Conservation (phyloP, 805 yeast genomes). For the Yamadazyma sp. region DNA sequence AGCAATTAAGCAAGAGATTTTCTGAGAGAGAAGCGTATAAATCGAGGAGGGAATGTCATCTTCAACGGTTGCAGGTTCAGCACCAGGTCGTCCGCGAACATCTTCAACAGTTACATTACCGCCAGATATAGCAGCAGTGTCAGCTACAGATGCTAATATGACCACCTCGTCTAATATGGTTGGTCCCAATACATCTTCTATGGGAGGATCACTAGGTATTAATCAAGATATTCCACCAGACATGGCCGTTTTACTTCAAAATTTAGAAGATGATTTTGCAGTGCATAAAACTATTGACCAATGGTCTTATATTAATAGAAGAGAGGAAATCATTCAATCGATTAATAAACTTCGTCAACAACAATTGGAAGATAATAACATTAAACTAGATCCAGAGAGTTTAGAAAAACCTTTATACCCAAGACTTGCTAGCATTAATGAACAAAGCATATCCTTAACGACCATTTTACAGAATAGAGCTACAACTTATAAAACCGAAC, state of each 20-base stretch:
- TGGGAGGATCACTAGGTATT: constrained; percentile 16
- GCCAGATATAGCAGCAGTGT: constrained; percentile 20
- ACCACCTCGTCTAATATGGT: constrained; percentile 16
- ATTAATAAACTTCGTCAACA: constrained; percentile 35
- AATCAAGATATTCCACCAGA: constrained; percentile 44
- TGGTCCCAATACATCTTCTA: constrained; percentile 5
- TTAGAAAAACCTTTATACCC: constrained; percentile 66
- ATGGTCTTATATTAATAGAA: constrained; percentile 44
- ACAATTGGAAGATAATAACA: constrained; percentile 20
- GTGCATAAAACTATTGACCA: constrained; percentile 41
- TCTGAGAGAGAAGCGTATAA: too few species aligned
- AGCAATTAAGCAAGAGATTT: too few species aligned
- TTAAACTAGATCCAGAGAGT: constrained; percentile 28
- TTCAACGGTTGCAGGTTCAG: constrained; percentile 14
- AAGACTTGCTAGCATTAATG: constrained; percentile 22
- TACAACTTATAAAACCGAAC: constrained; percentile 53
- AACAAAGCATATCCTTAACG: constrained; percentile 40
- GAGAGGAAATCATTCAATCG: constrained; percentile 42
- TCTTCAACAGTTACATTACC: constrained; percentile 15
- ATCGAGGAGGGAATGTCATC: constrained; percentile 5
- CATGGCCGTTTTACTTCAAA: constrained; percentile 40
- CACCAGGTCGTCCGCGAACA: constrained; percentile 18
- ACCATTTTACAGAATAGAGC: constrained; percentile 74
- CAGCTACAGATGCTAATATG: constrained; percentile 21
- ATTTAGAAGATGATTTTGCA: constrained; percentile 40